Evolutionary conservation across 1,139 yeast species (phyloP).

Genomic region (Yamadazyma diospyri): DNA sequence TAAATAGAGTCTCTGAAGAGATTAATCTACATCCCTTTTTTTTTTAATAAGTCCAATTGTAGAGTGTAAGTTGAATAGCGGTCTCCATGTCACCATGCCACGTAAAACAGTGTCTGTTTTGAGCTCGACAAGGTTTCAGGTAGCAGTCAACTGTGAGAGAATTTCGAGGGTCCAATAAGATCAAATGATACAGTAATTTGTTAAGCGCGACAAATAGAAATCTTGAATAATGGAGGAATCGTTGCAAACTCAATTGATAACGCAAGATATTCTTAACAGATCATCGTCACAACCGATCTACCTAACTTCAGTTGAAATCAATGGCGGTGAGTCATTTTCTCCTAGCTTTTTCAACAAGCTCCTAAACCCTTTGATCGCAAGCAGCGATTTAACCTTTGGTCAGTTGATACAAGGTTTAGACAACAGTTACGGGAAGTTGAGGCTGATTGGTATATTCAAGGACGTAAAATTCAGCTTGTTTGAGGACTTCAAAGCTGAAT

Average conservation of each 20-base stretch:
- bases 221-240: constrained; percentile 10
- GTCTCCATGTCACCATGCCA: no score
- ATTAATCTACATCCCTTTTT: no score
- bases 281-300: constrained; percentile 42
- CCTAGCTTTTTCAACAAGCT: constrained; percentile 44
- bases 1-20: no score
- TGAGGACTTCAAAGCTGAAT: constrained; percentile 29
- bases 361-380: constrained; percentile 39
- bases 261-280: constrained; percentile 30
- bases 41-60: no score
- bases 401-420: constrained; percentile 33
- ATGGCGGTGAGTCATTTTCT: constrained; percentile 49
- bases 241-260: constrained; percentile 26
- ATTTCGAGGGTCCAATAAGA: no score
- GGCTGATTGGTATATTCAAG: constrained; percentile 44
- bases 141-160: no score
- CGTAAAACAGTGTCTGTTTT: no score
- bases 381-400: constrained; percentile 44
- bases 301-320: constrained; percentile 43
- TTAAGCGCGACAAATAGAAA: no score
- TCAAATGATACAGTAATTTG: no score
- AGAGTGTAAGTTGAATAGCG: no score
- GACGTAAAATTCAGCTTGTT: constrained; percentile 30
- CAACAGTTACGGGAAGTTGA: constrained; percentile 25
- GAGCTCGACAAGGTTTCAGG: no score